phyloP scores from a whole-genome alignment of 2,329 filamentous ascomycete genomes.

The Exophiala lecanii-corni region DNA sequence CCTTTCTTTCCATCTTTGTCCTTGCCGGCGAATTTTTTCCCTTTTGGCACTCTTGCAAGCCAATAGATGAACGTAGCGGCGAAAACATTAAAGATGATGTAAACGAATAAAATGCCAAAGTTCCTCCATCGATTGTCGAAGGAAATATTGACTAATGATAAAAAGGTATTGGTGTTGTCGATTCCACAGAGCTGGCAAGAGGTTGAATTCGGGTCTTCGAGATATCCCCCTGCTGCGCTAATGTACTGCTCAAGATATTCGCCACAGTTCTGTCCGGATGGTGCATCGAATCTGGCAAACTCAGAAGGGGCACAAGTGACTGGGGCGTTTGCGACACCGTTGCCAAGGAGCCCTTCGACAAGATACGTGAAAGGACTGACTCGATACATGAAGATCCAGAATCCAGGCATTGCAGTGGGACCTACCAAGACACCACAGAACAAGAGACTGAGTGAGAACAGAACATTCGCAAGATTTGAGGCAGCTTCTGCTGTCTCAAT shows the following conservation, averaged over 20 bases:
- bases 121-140: conserved; percentile 49
- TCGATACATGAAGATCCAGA: conserved; percentile 77
- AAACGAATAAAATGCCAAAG: conserved; percentile 52
- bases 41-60: conserved; percentile 49
- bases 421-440: conserved; percentile 47
- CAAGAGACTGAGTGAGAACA: conserved; percentile 55
- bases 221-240: conserved; percentile 42
- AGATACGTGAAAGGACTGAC: conserved; percentile 79
- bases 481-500: conserved; percentile 66
- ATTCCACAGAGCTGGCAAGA: conserved; percentile 50
- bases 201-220: conserved; percentile 45
- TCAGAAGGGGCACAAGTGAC: conserved; percentile 68
- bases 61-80: conserved; percentile 51
- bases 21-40: conserved; percentile 37
- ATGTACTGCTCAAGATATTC: conserved; percentile 56
- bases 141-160: conserved; percentile 42
- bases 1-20: conserved; percentile 30
- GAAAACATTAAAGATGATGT: conserved; percentile 48
- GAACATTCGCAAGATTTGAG: conserved; percentile 55
- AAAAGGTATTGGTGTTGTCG: conserved; percentile 46
- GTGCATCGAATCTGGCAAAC: conserved; percentile 60
- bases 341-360: conserved; percentile 66
- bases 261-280: conserved; percentile 51
- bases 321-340: conserved; percentile 61
- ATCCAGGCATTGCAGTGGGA: conserved; percentile 56